These are phyloP conservation scores for Termitomyces sp. DNA, from an alignment of 768 basidiomycete species.

Conservation along the genomic window DNA sequence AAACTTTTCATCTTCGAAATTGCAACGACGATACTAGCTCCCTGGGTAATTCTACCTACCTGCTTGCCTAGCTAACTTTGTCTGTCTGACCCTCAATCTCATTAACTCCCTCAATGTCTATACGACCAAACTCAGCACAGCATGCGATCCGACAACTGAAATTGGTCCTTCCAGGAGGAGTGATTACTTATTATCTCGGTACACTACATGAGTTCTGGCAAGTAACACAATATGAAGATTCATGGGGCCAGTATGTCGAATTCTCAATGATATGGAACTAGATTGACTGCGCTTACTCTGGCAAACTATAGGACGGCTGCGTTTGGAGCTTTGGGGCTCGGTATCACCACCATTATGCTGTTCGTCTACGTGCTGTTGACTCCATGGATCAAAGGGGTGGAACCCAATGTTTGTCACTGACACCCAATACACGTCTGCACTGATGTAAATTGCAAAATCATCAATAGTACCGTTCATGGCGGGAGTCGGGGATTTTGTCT, in stretches of 20 bases:
- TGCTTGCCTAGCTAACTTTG: too few species aligned
- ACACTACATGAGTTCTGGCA: conserved; percentile 46
- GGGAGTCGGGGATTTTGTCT: conserved; percentile 63
- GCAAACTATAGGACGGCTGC: conserved; percentile 42
- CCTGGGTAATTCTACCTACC: too few species aligned
- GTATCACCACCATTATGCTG: conserved; percentile 55
- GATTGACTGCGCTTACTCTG: not conserved
- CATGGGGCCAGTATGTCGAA: conserved; percentile 50
- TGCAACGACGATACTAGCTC: not conserved
- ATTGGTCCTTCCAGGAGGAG: conserved; percentile 67
- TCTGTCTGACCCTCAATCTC: not conserved
- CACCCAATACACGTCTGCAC: not conserved
- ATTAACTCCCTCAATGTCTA: conserved; percentile 7
- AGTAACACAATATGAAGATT: conserved; percentile 31
- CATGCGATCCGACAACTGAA: conserved; percentile 69
- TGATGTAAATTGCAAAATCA: not conserved
- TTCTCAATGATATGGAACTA: not conserved
- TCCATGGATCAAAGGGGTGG: conserved; percentile 61
- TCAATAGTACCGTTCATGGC: conserved; percentile 68
- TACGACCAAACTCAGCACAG: conserved; percentile 16
- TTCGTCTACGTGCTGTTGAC: conserved; percentile 69
- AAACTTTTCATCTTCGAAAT: not conserved
- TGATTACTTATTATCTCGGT: conserved; percentile 56
- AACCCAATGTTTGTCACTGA: conserved; percentile 55
- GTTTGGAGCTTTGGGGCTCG: conserved; percentile 46